Base-by-base conservation (phyloP, 2,329 filamentous ascomycete genomes). In the Cercospora beticola region DNA sequence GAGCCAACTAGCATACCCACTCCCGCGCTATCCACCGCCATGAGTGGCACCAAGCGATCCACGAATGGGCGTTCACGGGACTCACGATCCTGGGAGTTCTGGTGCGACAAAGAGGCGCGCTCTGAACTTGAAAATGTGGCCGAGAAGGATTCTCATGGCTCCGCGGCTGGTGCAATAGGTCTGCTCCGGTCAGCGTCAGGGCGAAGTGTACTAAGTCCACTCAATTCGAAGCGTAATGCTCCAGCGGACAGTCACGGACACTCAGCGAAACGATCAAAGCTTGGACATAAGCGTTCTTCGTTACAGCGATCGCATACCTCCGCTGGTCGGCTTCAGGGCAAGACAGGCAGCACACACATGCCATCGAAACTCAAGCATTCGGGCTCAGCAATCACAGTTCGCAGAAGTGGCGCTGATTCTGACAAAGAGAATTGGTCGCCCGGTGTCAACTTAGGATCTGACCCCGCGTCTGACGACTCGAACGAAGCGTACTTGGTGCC, bases 351-450 rank as follows among this genome's bases (percentile, higher is more conserved):
- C 18, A 18, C 26, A 26, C 28, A 62, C 16, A 52, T 46, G 12
- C 65, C 62, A 5, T 56, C 72, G 21, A 75, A 75, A 62, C 67
- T 76, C 43, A 78, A 78, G 68, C 73, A 76, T 43, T 73, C 74
- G 5, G 73, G 70, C n/a, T 77, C 76, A 10, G 72, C 72, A 6
- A 65, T 70, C n/a, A 70, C 68, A 43, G 82, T 84, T 26, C 81
- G 83, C 79, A 83, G 79, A 74, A 83, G 74, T 77, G 87, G 87
- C 81, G 78, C 88, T 60, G 94, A 97, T 75, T 97, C 93, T 1
- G 94, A 98, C 79, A 98, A 98, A 81, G 94, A 98, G 82, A 98
- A 98, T 77, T 96, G 93, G 87, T 86, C 87, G 83, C 76, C 89
- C 84, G 1, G 84, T 83, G 71, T 83, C 28, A 65, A 65, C 4